Percentiles rank a stretch among this genome's conserved stretches.
Conservation (phyloP, 306 rosid species). For the Pueraria montana region DNA sequence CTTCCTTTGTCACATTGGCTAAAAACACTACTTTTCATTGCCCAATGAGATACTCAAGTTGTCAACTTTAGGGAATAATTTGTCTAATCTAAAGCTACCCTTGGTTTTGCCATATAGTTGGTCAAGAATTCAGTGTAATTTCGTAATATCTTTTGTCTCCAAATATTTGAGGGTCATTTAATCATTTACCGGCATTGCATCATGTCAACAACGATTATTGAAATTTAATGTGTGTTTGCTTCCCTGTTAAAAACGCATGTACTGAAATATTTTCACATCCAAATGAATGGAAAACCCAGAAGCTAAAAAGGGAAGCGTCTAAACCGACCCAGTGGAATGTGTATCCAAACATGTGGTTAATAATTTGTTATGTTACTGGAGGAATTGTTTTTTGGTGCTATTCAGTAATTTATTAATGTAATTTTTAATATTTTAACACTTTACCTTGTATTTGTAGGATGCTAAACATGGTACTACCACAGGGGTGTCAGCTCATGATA, state of each 20-base stretch:
- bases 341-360: not conserved
- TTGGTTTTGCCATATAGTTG: slow-evolving; percentile 35
- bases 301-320: not conserved
- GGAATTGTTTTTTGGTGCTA: not conserved
- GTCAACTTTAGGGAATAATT: slow-evolving; percentile 13
- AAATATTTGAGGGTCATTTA: not conserved
- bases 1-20: slow-evolving; percentile 45
- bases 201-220: not conserved
- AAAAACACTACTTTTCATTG: not conserved
- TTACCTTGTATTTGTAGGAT: slow-evolving; percentile 62
- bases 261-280: not conserved
- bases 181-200: slow-evolving; percentile 8
- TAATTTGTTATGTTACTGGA: not conserved
- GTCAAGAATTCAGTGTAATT: slow-evolving; percentile 30
- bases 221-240: slow-evolving; percentile 16
- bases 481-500: slow-evolving; percentile 94
- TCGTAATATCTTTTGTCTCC: slow-evolving; percentile 8
- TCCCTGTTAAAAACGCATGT: not conserved
- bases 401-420: slow-evolving; percentile 24
- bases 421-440: slow-evolving; percentile 19
- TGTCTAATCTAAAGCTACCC: slow-evolving; percentile 21
- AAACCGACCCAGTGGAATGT: not conserved
- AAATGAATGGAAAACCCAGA: not conserved
- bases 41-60: slow-evolving; percentile 8
- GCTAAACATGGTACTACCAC: slow-evolving; percentile 89